These are phyloP conservation scores for Ampelomyces quisqualis DNA, from an alignment of 2,329 filamentous ascomycete genomes.

Conservation along the genomic window DNA sequence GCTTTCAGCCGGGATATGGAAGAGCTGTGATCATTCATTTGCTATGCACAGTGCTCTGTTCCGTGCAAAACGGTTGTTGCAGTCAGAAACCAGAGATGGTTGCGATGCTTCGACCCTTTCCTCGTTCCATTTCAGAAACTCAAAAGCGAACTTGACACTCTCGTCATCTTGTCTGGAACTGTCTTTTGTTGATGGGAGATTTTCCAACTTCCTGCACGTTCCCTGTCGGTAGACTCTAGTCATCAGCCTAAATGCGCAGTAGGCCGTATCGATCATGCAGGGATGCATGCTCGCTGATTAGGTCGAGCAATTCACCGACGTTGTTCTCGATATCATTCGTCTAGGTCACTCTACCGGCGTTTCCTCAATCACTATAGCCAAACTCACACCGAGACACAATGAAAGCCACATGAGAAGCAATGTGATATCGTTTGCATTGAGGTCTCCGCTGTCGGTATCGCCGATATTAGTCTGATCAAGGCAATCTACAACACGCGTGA, in stretches of 20 bases:
- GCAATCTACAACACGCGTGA: too few relatives aligned
- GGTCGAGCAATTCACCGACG: too few relatives aligned
- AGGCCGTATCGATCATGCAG: background rate
- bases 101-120: too few relatives aligned
- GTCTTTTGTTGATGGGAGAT: too few relatives aligned
- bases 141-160: too few relatives aligned
- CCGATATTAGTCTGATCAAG: slow-evolving; percentile 34
- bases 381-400: slow-evolving; percentile 35
- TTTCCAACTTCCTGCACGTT: too few relatives aligned
- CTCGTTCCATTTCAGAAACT: too few relatives aligned
- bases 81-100: too few relatives aligned
- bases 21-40: background rate
- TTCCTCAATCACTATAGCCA: slow-evolving; percentile 31
- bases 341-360: too few relatives aligned
- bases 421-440: slow-evolving; percentile 34
- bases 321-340: too few relatives aligned
- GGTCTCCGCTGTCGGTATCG: slow-evolving; percentile 34
- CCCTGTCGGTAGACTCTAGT: background rate
- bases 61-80: background rate
- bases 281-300: background rate
- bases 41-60: background rate
- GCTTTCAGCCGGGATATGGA: background rate
- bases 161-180: too few relatives aligned
- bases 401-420: slow-evolving; percentile 31
- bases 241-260: background rate